Base-by-base conservation (phyloP, 78 protist species). In the slime mould (Dictyostelium discoideum) region DNA sequence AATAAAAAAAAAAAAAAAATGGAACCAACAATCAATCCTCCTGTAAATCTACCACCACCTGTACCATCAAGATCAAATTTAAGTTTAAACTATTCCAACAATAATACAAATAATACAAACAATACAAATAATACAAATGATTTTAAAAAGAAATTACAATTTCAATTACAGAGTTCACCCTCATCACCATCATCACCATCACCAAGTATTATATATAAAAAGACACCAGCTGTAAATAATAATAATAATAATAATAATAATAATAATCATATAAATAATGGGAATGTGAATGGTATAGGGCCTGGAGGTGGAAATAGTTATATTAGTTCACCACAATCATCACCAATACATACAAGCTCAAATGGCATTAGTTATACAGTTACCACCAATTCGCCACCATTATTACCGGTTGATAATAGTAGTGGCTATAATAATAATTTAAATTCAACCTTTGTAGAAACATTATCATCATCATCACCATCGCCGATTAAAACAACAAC, bases 361-460 rank as follows among this genome's bases (percentile, higher is more conserved):
- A 29, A 76, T 9, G 82, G 82, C 20, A 76, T 39, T 60, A 18
- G 69, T 26, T 20, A n/a, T 20, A 44, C 90, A 54, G 29, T 83
- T 11, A 24, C 40, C 54, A 57, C 92, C 65, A 3, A n/a, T 11
- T 69, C 73, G 79, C 54, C 85, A 76, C 82, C 85, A 11, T 20
- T 18, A 87, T 69, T 44, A 32, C 46, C 40, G 6, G 42, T 54
- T 76, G 48, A 69, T 13, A 69, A 42, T 78, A 86, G 57, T 26
- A 73, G 26, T 80, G 57, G 76, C 20, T 50, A 10, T 14, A 24
- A 16, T 54, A 77, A 77, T 32, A 63, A 42, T 84, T 24, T 72
- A 85, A 74, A 74, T 74, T 74, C 81, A 74, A 29, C 81, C 16
- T 74, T 74, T 74, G 81, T 32, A 74, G 46, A 74, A 74, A 69